Evolutionary conservation across 257 asterid species (phyloP).

Genomic region (Solanum medicagineum): DNA sequence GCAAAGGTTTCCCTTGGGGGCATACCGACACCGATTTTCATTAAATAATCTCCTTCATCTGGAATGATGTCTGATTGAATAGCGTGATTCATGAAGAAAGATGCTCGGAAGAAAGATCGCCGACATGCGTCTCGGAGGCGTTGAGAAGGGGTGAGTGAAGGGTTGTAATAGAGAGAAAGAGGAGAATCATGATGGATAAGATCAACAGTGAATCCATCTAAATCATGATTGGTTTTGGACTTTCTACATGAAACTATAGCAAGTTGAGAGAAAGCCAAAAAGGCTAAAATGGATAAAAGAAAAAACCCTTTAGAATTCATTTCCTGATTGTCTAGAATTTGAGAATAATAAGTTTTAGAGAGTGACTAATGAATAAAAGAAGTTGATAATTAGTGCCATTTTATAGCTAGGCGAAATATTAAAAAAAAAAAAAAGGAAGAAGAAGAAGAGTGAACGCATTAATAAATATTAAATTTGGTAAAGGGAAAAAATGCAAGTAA

Average conservation of each 20-base stretch:
- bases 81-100: neutral
- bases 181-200: slow-evolving; percentile 37
- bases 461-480: neutral
- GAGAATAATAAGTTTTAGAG: neutral
- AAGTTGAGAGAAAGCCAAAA: neutral
- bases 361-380: neutral
- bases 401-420: neutral
- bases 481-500: neutral
- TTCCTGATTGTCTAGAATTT: neutral
- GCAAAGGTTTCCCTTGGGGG: slow-evolving; percentile 34
- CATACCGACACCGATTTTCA: slow-evolving; percentile 32
- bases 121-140: slow-evolving; percentile 4
- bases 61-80: slow-evolving; percentile 4
- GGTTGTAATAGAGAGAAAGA: slow-evolving; percentile 19
- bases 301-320: neutral
- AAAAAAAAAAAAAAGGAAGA: neutral
- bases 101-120: slow-evolving; percentile 30
- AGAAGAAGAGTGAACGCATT: neutral
- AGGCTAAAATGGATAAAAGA: neutral
- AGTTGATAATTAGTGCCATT: neutral
- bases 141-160: slow-evolving; percentile 16
- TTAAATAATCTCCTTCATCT: slow-evolving; percentile 28
- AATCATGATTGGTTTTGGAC: neutral
- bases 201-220: slow-evolving; percentile 34
- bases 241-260: neutral